These are phyloP conservation scores for Panellus pusillus DNA, from an alignment of 768 basidiomycete genomes.

Conservation along the genomic window DNA sequence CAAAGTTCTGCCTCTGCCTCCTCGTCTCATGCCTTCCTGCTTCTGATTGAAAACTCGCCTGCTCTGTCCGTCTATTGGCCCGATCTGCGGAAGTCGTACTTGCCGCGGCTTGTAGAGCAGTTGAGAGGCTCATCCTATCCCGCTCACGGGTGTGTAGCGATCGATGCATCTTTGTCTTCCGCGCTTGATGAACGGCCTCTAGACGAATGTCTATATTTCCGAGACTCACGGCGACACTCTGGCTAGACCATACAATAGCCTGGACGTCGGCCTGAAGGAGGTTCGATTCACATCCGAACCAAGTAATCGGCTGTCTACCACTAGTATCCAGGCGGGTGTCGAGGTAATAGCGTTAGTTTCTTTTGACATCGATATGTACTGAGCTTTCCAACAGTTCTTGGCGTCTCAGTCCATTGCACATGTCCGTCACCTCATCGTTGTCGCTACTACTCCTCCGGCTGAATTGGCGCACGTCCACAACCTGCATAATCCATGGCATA, in stretches of 20 bases:
- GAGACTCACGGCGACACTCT: constrained; percentile 43
- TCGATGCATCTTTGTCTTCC: background rate
- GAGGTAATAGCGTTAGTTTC: constrained; percentile 35
- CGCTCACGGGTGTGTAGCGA: constrained; percentile 37
- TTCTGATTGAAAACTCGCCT: constrained; percentile 59
- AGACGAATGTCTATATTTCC: constrained; percentile 45
- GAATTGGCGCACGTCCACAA: background rate
- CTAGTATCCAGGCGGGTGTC: constrained; percentile 42
- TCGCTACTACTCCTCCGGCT: constrained; percentile 13
- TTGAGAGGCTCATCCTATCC: constrained; percentile 38
- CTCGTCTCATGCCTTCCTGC: constrained; percentile 33
- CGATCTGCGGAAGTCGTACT: constrained; percentile 48
- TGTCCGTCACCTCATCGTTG: constrained; percentile 18
- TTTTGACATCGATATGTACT: background rate
- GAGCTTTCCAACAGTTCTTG: constrained; percentile 9
- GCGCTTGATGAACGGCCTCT: constrained; percentile 11
- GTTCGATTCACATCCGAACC: constrained; percentile 43
- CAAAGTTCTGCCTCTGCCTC: background rate
- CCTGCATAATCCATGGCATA: constrained; percentile 13
- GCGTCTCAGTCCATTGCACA: background rate
- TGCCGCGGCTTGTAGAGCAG: constrained; percentile 42
- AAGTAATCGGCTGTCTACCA: constrained; percentile 45
- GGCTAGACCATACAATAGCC: constrained; percentile 44
- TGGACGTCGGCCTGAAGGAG: constrained; percentile 37
- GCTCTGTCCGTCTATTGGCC: constrained; percentile 46